Percentiles rank a stretch among this genome's conserved stretches.
Conservation (phyloP, 1,139 yeast species). For the Taphrina flavorubra region DNA sequence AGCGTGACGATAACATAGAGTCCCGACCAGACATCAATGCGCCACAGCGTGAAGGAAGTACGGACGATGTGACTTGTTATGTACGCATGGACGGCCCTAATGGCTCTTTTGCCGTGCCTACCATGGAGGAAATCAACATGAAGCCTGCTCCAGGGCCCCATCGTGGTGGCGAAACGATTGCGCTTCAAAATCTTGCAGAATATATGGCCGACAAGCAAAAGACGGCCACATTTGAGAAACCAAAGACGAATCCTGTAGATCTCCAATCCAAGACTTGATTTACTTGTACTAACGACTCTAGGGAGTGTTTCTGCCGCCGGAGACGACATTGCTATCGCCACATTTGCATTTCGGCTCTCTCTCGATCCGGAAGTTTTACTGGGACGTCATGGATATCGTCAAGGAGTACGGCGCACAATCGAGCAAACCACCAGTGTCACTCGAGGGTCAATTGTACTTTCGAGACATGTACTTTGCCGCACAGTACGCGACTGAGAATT, state of each 20-base stretch:
- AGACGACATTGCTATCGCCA: conserved; percentile 38
- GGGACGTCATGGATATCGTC: conserved; percentile 36
- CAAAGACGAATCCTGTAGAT: conserved; percentile 38
- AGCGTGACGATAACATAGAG: conserved; percentile 19
- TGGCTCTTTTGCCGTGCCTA: conserved; percentile 31
- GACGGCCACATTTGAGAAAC: conserved; percentile 40
- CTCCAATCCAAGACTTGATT: too few relatives aligned
- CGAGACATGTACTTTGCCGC: conserved; percentile 42
- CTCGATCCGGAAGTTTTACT: conserved; percentile 35
- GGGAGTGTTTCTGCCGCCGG: conserved; percentile 39
- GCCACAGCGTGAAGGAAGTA: conserved; percentile 13
- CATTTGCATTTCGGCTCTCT: conserved; percentile 39
- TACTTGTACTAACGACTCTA: neutral
- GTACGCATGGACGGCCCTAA: conserved; percentile 37
- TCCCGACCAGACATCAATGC: conserved; percentile 30
- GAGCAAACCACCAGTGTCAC: conserved; percentile 33
- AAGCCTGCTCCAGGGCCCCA: conserved; percentile 33
- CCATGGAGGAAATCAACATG: conserved; percentile 38
- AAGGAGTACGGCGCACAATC: conserved; percentile 27
- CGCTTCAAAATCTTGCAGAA: conserved; percentile 12
- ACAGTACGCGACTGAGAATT: conserved; percentile 28
- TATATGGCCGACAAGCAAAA: conserved; percentile 35
- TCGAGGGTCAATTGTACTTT: conserved; percentile 36
- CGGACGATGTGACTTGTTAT: conserved; percentile 26
- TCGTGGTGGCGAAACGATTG: conserved; percentile 34